Conservation (phyloP, 331 rosid species). For the Malus hybrid region DNA sequence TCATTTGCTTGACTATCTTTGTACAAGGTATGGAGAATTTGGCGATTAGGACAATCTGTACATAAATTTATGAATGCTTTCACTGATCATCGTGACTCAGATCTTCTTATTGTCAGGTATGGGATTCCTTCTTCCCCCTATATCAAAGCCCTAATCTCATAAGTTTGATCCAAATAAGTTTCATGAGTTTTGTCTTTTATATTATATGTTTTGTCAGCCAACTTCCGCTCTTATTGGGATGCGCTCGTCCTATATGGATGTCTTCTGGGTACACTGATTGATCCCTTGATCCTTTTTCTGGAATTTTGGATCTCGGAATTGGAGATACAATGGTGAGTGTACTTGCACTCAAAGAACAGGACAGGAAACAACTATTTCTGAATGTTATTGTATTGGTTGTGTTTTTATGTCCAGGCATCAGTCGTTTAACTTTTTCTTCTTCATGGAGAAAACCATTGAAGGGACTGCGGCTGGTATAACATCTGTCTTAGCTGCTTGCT, state of each 20-base stretch:
- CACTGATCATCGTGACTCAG: slow-evolving; percentile 95
- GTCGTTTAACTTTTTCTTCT: slow-evolving; percentile 20
- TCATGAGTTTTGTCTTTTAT: slow-evolving; percentile 5
- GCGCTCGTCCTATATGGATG: slow-evolving; percentile 95
- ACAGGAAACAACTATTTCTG: background rate
- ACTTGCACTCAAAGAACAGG: background rate
- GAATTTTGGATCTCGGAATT: slow-evolving; percentile 88
- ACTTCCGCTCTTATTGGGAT: slow-evolving; percentile 87
- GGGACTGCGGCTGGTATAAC: slow-evolving; percentile 94
- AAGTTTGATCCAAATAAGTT: slow-evolving; percentile 9
- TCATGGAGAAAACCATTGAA: slow-evolving; percentile 84
- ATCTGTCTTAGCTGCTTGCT: slow-evolving; percentile 74
- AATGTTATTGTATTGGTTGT: background rate
- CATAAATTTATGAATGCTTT: slow-evolving; percentile 89
- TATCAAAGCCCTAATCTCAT: slow-evolving; percentile 1
- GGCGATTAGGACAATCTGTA: slow-evolving; percentile 70
- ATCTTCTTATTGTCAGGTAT: slow-evolving; percentile 84
- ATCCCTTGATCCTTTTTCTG: slow-evolving; percentile 89
- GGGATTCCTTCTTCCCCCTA: background rate
- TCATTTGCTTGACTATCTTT: slow-evolving; percentile 17
- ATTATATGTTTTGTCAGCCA: slow-evolving; percentile 46
- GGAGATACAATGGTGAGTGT: slow-evolving; percentile 90
- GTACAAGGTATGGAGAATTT: slow-evolving; percentile 74
- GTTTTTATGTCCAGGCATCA: slow-evolving; percentile 61
- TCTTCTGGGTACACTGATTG: slow-evolving; percentile 79